Evolutionary conservation across 441 rosid species (phyloP).

Genomic region (Erysimum pusillum): DNA sequence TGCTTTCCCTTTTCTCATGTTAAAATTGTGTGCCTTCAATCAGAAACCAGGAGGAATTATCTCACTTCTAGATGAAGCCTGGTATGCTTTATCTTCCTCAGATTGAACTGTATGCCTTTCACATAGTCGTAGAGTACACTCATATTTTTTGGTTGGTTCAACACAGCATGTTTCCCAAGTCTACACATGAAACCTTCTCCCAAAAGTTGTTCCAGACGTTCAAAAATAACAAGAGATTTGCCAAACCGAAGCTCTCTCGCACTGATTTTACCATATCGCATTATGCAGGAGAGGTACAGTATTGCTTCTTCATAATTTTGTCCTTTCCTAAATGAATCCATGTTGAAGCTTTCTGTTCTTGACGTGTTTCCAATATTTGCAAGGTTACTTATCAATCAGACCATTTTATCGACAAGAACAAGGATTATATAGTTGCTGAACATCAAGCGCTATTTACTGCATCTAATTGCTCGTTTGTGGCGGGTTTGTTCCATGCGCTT

Average conservation of each 20-base stretch:
- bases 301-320: constrained; percentile 16
- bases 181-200: constrained; percentile 78
- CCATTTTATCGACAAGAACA: constrained; percentile 81
- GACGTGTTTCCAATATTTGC: constrained; percentile 35
- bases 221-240: constrained; percentile 67
- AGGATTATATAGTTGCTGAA: constrained; percentile 85
- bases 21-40: constrained; percentile 42
- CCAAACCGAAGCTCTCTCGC: constrained; percentile 80
- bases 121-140: constrained; percentile 15
- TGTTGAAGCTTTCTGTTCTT: constrained; percentile 33
- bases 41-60: constrained; percentile 90
- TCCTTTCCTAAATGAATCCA: constrained; percentile 15
- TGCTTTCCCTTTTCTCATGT: constrained; percentile 36
- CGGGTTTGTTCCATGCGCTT: constrained; percentile 68
- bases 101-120: constrained; percentile 28
- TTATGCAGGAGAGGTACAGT: constrained; percentile 81
- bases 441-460: constrained; percentile 77
- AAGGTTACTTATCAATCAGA: constrained; percentile 79
- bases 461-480: constrained; percentile 72
- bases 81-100: constrained; percentile 57
- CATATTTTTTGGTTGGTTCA: constrained; percentile 42
- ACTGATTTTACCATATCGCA: constrained; percentile 79
- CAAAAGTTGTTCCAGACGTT: constrained; percentile 82
- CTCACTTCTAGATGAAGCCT: constrained; percentile 88
- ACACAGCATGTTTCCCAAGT: constrained; percentile 85